Conservation (phyloP, 1,139 yeast species). For the Lodderomyces metapsilosis region DNA sequence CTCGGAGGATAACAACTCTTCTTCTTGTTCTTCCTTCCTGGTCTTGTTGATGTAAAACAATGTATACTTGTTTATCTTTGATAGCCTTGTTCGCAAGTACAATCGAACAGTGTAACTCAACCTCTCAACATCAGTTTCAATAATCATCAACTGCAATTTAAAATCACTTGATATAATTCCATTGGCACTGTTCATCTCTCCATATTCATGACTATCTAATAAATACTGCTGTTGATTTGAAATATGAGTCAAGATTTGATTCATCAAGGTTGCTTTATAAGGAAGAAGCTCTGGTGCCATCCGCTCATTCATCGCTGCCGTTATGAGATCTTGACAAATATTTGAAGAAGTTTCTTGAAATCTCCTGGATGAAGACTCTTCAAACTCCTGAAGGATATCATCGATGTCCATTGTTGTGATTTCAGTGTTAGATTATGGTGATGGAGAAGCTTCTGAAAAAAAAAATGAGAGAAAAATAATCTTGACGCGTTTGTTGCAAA, state of each 20-base stretch:
- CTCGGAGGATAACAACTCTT: conserved; percentile 47
- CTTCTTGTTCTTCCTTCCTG: conserved; percentile 21
- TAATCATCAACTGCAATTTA: conserved; percentile 75
- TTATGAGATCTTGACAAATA: conserved; percentile 48
- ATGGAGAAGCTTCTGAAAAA: conserved; percentile 2
- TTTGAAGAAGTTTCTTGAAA: conserved; percentile 8
- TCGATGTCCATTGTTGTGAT: conserved; percentile 50
- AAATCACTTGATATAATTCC: conserved; percentile 56
- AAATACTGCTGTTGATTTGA: conserved; percentile 71
- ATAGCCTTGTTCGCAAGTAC: conserved; percentile 73
- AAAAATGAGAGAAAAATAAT: conserved; percentile 2
- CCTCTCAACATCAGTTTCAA: conserved; percentile 90
- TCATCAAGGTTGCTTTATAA: conserved; percentile 61
- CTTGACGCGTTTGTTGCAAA: conserved; percentile 14
- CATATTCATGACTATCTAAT: conserved; percentile 56
- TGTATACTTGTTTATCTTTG: conserved; percentile 69
- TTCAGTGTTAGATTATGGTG: background rate
- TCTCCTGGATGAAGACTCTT: conserved; percentile 22
- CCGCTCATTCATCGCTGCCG: conserved; percentile 80
- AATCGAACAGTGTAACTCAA: conserved; percentile 76
- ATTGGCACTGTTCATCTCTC: conserved; percentile 39
- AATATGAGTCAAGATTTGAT: conserved; percentile 55
- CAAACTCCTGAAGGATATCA: conserved; percentile 67
- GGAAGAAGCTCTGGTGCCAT: conserved; percentile 81
- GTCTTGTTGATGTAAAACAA: conserved; percentile 43